Base-by-base conservation (phyloP, 306 rosid genomes). In the Macrotyloma uniflorum region DNA sequence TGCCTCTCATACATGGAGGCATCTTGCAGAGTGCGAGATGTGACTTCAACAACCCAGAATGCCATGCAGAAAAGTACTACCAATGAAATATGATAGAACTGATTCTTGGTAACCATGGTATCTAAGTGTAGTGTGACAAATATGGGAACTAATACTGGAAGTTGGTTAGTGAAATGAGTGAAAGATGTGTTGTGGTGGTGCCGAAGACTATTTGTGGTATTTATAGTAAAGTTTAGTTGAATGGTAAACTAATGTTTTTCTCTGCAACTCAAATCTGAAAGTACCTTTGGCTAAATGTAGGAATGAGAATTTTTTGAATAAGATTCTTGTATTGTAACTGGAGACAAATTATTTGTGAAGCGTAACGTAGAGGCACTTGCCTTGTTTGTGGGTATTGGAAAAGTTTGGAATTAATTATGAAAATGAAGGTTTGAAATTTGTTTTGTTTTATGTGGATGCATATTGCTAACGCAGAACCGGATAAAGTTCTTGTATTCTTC, bases 21-120 rank as follows among this genome's bases (percentile, higher is more conserved):
- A 50, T 79, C 89, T 69, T 67, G 76, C 22, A 87, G 85, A 64
- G 26, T 83, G 4, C 87, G 89, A 24, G 72, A 79, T 13, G 82
- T 55, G 70, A 82, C 87, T 73, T 81, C 43, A 5, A 55, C 24
- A 47, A 84, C 71, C 68, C 5, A 67, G 67, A 77, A 26, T 75
- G 79, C 77, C 72, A 67, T 6, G 11, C 77, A 69, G 10, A 86
- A 50, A 69, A 89, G 3, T 33, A 84, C 6, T 5, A 81, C 76
- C 4, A 86, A 33, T 18, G 76, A 51, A 15, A 86, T 8, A 1
- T 8, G 74, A 72, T 36, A 46, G 11, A 63, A 4, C 6, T 74
- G n/a, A 67, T 5, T 69, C 16, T 23, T 68, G 69, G 70, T n/a
- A 61, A 19, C 87, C 89, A 85, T 88, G 77, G 20, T 19, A 5